These are phyloP conservation scores for Arxiozyma heterogenica DNA, from an alignment of 1,139 yeast species.

Conservation along the genomic window DNA sequence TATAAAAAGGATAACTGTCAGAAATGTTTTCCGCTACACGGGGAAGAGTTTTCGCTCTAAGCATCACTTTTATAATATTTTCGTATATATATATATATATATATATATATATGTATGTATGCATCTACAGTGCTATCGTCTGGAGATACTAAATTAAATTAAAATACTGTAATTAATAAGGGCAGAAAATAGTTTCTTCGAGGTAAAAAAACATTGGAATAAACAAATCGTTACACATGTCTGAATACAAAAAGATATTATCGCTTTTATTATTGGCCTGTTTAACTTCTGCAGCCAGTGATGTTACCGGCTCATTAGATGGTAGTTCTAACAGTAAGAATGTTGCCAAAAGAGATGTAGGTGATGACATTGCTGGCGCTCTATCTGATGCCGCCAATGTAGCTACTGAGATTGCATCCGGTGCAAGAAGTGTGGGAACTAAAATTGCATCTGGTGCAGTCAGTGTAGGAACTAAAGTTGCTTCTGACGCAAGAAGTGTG, in stretches of 20 bases:
- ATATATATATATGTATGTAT: too few species aligned
- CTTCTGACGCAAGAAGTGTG: conserved; percentile 1
- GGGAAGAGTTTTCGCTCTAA: too few species aligned
- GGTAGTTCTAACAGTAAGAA: background rate
- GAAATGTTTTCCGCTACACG: background rate
- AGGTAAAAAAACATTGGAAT: background rate
- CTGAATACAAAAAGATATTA: background rate
- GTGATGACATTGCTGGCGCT: background rate
- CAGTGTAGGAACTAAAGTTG: background rate
- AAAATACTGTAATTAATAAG: too few species aligned
- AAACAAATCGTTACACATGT: background rate
- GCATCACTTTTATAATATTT: too few species aligned
- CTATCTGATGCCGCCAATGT: background rate
- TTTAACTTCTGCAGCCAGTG: background rate
- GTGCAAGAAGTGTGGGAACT: background rate
- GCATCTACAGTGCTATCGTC: too few species aligned
- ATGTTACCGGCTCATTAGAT: background rate
- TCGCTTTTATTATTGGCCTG: background rate
- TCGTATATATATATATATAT: too few species aligned
- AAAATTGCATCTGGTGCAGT: conserved; percentile 1
- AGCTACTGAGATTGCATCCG: background rate
- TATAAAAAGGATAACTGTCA: background rate
- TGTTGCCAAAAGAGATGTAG: background rate
- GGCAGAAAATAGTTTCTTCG: background rate
- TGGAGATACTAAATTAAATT: too few species aligned